These are phyloP conservation scores for Hemileccinum impolitum DNA, from an alignment of 768 basidiomycete species.

Conservation along the genomic window DNA sequence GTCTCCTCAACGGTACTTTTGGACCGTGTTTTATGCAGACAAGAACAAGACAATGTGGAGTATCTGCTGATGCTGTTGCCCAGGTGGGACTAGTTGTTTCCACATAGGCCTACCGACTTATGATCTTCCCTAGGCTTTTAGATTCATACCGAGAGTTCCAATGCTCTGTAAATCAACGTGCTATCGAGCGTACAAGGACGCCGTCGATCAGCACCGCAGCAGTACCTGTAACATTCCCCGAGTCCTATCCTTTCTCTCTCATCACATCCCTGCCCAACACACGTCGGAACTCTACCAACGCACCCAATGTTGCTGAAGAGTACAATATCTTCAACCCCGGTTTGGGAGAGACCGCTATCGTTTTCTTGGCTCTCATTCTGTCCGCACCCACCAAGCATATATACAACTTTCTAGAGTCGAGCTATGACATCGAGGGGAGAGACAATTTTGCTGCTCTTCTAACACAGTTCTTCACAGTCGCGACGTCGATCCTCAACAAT, in stretches of 20 bases:
- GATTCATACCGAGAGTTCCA: conserved; percentile 88
- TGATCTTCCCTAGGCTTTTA: conserved; percentile 52
- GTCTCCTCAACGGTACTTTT: conserved; percentile 60
- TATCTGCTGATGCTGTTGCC: conserved; percentile 79
- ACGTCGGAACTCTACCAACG: conserved; percentile 40
- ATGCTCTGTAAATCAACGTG: conserved; percentile 58
- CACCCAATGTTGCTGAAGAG: conserved; percentile 42
- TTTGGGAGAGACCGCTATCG: conserved; percentile 82
- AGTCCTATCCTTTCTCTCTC: conserved; percentile 90
- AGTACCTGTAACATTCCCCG: conserved; percentile 83
- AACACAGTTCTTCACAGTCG: conserved; percentile 76
- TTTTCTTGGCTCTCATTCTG: conserved; percentile 76
- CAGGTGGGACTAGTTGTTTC: conserved; percentile 46
- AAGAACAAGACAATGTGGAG: conserved; percentile 93
- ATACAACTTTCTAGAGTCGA: conserved; percentile 71
- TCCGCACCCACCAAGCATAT: conserved; percentile 79
- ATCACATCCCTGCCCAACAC: conserved; percentile 61
- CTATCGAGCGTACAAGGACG: conserved; percentile 66
- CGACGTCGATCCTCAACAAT: conserved; percentile 75
- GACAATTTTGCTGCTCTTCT: conserved; percentile 73
- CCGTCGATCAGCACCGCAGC: conserved; percentile 53
- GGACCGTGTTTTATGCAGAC: conserved; percentile 58
- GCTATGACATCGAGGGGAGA: conserved; percentile 84
- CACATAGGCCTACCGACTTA: conserved; percentile 1
- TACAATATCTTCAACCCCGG: conserved; percentile 65